These are phyloP conservation scores for Datisca glomerata DNA, from an alignment of 306 rosid genomes.

Conservation along the genomic window DNA sequence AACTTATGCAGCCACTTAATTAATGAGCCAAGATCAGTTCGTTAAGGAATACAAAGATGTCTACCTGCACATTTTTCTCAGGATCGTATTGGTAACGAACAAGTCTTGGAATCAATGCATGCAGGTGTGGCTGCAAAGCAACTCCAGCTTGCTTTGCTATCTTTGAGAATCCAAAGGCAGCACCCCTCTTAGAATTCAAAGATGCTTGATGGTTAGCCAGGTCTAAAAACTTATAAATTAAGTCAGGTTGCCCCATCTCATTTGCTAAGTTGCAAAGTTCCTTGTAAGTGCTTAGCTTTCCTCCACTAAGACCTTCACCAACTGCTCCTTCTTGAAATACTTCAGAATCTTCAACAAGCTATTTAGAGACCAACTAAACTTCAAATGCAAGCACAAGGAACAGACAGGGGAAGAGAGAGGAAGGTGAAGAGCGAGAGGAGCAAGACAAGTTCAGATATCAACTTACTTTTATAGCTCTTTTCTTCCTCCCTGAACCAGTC, in stretches of 20 bases:
- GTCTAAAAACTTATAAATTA: conserved; percentile 96
- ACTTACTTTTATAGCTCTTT: conserved; percentile 88
- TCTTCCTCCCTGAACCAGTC: conserved; percentile 85
- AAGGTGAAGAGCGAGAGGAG: conserved; percentile 6
- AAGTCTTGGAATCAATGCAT: conserved; percentile 76
- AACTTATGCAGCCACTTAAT: no score
- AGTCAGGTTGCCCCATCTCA: conserved; percentile 99
- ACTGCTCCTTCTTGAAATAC: conserved; percentile 90
- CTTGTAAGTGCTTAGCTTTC: conserved; percentile 87
- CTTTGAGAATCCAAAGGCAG: conserved; percentile 97
- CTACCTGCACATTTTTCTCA: conserved; percentile 96
- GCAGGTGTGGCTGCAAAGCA: conserved; percentile 77
- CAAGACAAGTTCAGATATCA: conserved; percentile 10
- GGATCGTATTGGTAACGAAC: conserved; percentile 98
- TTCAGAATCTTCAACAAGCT: conserved; percentile 92
- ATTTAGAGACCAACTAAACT: conserved; percentile 21
- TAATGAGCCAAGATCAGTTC: no score
- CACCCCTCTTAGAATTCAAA: conserved; percentile 85
- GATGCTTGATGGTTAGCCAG: conserved; percentile 92
- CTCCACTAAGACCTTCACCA: conserved; percentile 68
- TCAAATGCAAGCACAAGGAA: neutral
- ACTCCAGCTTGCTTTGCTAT: conserved; percentile 95
- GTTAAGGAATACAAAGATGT: conserved; percentile 4
- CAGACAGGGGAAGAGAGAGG: conserved; percentile 11
- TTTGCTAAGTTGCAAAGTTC: conserved; percentile 92